Evolutionary conservation across 2,329 filamentous ascomycete species (phyloP), one percentile per base, ranked within the genome.

Genomic region (Penicillium sp.): DNA sequence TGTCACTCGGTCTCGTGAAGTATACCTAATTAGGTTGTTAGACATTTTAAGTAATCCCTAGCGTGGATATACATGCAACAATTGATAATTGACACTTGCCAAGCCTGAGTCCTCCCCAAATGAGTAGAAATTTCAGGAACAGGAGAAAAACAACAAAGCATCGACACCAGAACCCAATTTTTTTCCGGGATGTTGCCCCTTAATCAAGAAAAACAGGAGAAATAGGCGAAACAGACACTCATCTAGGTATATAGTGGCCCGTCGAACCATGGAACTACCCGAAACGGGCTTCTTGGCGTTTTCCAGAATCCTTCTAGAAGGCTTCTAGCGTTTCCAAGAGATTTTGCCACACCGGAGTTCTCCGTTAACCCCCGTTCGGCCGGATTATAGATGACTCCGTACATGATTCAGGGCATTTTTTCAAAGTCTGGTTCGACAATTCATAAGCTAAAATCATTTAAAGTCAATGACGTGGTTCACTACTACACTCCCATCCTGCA

Each of bases 271-370:
- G 55, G 55, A 33, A 41, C n/a, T 8, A 27, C 9, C 27, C 41
- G n/a, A 53, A 37, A 57, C 35, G 3, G 54, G 35, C 49, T 67
- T 69, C 63, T 71, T 59, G 64, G 67, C 52, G 66, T 55, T 41
- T 73, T 73, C 70, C 45, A 64, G 62, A 70, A 69, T 50, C 31
- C 43, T 73, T 73, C 71, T 67, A 54, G 69, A 73, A 71, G 54
- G 45, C 46, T 71, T 73, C 70, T 72, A 69, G 71, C 57, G 64
- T 37, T 35, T 35, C 25, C 4, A 31, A 25, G 13, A 8, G 8
- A 15, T 40, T 54, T 58, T 41, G 63, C 59, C 59, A 60, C 52
- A 45, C 54, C 56, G 50, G 56, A 58, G 35, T 54, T 59, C 31
- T 31, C 47, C 56, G 55, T 54, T 9, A 29, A 7, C 7, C 49